These are phyloP conservation scores for Cryphonectria carpinicola DNA, from an alignment of 2,329 filamentous ascomycete species.

Conservation along the genomic window DNA sequence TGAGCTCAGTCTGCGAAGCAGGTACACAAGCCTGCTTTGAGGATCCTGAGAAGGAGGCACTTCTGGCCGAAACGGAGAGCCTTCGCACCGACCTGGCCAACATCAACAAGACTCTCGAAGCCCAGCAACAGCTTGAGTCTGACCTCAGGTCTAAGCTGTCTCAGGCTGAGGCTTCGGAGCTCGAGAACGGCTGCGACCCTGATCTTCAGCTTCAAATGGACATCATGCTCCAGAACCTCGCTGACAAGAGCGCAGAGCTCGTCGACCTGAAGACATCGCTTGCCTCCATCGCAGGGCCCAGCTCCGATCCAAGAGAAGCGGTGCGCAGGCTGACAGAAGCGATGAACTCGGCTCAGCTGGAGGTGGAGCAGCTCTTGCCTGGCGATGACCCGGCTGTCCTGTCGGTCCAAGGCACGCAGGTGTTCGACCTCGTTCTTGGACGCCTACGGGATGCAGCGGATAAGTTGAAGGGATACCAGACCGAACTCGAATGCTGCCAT, in stretches of 20 bases:
- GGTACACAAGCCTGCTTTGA: conserved; percentile 14
- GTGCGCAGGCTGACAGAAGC: conserved; percentile 10
- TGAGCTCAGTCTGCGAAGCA: conserved; percentile 4
- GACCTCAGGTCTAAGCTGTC: conserved; percentile 14
- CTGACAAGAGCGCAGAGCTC: conserved; percentile 22
- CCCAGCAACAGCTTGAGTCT: conserved; percentile 4
- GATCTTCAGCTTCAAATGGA: conserved; percentile 26
- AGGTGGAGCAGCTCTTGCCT: conserved; percentile 9
- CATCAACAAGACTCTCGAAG: conserved; percentile 11
- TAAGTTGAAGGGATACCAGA: neutral
- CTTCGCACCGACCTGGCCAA: conserved; percentile 21
- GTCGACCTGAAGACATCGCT: conserved; percentile 11
- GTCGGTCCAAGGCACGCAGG: neutral
- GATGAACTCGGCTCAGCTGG: conserved; percentile 14
- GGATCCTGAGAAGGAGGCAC: neutral
- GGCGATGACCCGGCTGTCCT: neutral
- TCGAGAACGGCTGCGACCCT: conserved; percentile 1
- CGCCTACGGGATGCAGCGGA: conserved; percentile 12
- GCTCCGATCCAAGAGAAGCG: neutral
- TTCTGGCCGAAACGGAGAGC: conserved; percentile 8
- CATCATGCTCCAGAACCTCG: conserved; percentile 26
- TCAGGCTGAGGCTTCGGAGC: neutral
- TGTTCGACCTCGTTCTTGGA: conserved; percentile 3
- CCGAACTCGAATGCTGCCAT: neutral
- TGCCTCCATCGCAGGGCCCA: neutral